A percentile compares a stretch with the other conserved stretches of the same genome.
phyloP scores from a whole-genome alignment of 352 stramenopile genomes.

The Pythium phragmiticola region DNA sequence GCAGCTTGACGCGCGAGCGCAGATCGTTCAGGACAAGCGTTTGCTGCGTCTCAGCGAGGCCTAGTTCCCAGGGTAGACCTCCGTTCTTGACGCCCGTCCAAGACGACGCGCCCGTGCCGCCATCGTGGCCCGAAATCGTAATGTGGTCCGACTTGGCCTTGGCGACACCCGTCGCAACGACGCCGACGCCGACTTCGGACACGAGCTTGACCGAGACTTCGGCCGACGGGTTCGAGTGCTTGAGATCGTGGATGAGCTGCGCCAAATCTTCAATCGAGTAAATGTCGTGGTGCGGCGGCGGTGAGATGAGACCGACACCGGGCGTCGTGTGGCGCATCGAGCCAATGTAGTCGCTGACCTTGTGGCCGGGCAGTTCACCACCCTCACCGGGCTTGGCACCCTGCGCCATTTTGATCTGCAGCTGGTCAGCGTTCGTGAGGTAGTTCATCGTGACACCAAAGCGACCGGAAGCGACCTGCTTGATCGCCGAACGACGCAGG shows the following conservation, averaged over 20 bases:
- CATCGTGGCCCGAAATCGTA: slow-evolving; percentile 94
- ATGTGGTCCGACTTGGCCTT: slow-evolving; percentile 95
- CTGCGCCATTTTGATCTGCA: slow-evolving; percentile 99
- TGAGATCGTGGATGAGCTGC: slow-evolving; percentile 98
- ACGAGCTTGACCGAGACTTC: slow-evolving; percentile 97
- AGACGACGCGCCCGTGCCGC: slow-evolving; percentile 93
- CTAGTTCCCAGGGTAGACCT: slow-evolving; percentile 95
- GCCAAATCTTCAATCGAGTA: slow-evolving; percentile 98
- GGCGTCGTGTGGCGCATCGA: slow-evolving; percentile 95
- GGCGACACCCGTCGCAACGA: slow-evolving; percentile 91
- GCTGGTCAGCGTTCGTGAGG: slow-evolving; percentile 95
- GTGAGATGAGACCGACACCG: slow-evolving; percentile 95
- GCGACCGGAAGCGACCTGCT: slow-evolving; percentile 94
- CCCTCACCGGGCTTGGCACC: slow-evolving; percentile 96
- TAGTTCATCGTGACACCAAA: slow-evolving; percentile 98
- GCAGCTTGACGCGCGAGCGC: slow-evolving; percentile 90
- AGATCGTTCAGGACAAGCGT: slow-evolving; percentile 96
- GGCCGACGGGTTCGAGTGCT: slow-evolving; percentile 93
- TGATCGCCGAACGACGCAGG: slow-evolving; percentile 90
- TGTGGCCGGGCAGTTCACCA: slow-evolving; percentile 95
- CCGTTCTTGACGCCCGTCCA: slow-evolving; percentile 95
- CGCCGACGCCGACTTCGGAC: slow-evolving; percentile 95
- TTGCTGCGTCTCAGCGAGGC: slow-evolving; percentile 96
- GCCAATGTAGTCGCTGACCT: slow-evolving; percentile 96
- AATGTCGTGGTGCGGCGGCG: slow-evolving; percentile 97